Evolutionary conservation across 495 filamentous ascomycete species (phyloP), one percentile per base, ranked within the genome.

Genomic region (Tuber aestivum): DNA sequence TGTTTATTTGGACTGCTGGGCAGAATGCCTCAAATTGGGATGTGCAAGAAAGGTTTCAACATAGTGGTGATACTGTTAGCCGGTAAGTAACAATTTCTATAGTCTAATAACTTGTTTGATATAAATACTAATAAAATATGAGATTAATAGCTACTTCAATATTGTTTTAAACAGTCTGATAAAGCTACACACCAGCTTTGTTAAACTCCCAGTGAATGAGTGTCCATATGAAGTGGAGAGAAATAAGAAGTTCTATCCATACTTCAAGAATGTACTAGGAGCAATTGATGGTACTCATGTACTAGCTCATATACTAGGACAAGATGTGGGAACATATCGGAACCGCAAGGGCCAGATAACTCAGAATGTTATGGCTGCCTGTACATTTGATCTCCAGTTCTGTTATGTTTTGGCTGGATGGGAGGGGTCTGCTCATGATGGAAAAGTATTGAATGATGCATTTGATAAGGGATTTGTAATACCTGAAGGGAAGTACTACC

Each of bases 261-360:
- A 80, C 50, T 80, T 80, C 70, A 70, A 76, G 50, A 69, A 80
- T 68, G 37, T 37, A 41, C 2, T 80, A 65, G 72, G 73, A 16
- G 78, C 73, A 42, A 23, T 73, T 32, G 69, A 80, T 61, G 70
- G 78, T 41, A 80, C 78, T 61, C 77, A 80, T 73, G 72, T 80
- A 3, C 23, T 21, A 9, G 65, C 42, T 16, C 2, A 72, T 27
- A 41, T 80, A 37, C n/a, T 42, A 42, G 41, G 9, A 10, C 8
- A 42, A 42, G 7, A 42, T 42, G 41, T 42, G 12, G 41, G 41
- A 12, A 9, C 9, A 42, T 42, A 12, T 42, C 41, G 9, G 7
- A 42, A 42, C 41, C 12, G 12, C 12, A 42, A 42, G 12, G 41
- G 41, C 41, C 41, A 42, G 41, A 42, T 61, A 40, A 8, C 27